Conservation (phyloP, 306 rosid genomes). For the Begonia masoniana region DNA sequence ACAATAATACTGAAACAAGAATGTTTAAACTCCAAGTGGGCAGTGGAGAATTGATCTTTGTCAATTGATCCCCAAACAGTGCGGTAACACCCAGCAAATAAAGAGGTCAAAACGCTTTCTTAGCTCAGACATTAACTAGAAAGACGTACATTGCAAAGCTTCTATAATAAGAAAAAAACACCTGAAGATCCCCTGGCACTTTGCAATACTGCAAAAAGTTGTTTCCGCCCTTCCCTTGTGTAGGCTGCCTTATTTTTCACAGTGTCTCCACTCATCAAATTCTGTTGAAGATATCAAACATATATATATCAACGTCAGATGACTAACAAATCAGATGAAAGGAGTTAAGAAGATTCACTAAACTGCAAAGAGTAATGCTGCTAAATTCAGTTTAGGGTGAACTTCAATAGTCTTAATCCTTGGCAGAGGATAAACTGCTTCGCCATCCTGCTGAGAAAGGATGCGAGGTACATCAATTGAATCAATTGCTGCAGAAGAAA, state of each 20-base stretch:
- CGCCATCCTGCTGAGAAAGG: conserved; percentile 99
- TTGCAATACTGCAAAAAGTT: conserved; percentile 91
- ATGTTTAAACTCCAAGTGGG: too few species aligned
- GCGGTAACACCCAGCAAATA: too few species aligned
- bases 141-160: neutral
- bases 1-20: too few species aligned
- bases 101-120: neutral
- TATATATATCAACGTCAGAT: too few species aligned
- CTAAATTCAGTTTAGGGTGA: conserved; percentile 86
- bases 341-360: conserved; percentile 17
- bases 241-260: conserved; percentile 47
- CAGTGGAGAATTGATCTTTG: too few species aligned
- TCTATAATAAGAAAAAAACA: conserved; percentile 19
- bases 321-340: neutral
- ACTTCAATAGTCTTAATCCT: conserved; percentile 70
- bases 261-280: conserved; percentile 53
- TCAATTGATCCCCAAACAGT: too few species aligned
- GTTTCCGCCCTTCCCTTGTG: conserved; percentile 88
- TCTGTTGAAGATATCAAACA: conserved; percentile 31
- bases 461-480: conserved; percentile 85
- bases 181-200: conserved; percentile 97
- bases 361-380: conserved; percentile 84
- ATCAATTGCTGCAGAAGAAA: conserved; percentile 65
- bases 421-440: conserved; percentile 85
- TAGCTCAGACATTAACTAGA: conserved; percentile 6